phyloP scores from a whole-genome alignment of 148 eudicot genomes.

The Limonium bicolor region DNA sequence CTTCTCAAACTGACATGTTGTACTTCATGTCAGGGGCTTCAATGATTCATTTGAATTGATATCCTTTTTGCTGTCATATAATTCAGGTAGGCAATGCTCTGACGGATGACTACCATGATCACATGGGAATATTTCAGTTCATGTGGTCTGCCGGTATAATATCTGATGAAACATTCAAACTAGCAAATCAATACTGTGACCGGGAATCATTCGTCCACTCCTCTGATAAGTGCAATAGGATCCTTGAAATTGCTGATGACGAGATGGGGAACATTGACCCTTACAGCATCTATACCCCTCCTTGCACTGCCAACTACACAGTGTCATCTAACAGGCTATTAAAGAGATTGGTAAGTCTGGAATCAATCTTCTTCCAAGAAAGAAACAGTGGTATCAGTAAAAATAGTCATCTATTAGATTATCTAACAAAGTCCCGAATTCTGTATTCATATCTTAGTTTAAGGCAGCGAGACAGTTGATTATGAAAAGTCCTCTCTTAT shows the following conservation, averaged over 20 bases:
- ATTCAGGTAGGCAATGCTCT: slow-evolving; percentile 92
- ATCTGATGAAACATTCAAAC: slow-evolving; percentile 79
- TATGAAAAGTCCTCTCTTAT: too few relatives aligned
- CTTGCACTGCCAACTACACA: slow-evolving; percentile 63
- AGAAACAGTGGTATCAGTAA: too few relatives aligned
- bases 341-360: slow-evolving; percentile 28
- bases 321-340: slow-evolving; percentile 19
- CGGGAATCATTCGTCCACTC: slow-evolving; percentile 48
- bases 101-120: slow-evolving; percentile 72
- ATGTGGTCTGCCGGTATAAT: slow-evolving; percentile 95
- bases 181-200: slow-evolving; percentile 48
- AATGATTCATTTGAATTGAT: too few relatives aligned
- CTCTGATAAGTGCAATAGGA: slow-evolving; percentile 33
- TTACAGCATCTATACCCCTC: slow-evolving; percentile 85
- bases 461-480: too few relatives aligned
- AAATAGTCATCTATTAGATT: too few relatives aligned
- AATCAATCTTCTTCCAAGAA: not conserved
- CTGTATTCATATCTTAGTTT: too few relatives aligned
- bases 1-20: too few relatives aligned
- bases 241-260: slow-evolving; percentile 34
- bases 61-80: too few relatives aligned
- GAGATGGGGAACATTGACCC: slow-evolving; percentile 83
- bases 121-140: slow-evolving; percentile 70
- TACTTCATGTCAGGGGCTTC: too few relatives aligned
- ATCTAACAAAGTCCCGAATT: too few relatives aligned